phyloP scores from a whole-genome alignment of 371 early-diverging fungal species.

The Apophysomyces ossiformis region DNA sequence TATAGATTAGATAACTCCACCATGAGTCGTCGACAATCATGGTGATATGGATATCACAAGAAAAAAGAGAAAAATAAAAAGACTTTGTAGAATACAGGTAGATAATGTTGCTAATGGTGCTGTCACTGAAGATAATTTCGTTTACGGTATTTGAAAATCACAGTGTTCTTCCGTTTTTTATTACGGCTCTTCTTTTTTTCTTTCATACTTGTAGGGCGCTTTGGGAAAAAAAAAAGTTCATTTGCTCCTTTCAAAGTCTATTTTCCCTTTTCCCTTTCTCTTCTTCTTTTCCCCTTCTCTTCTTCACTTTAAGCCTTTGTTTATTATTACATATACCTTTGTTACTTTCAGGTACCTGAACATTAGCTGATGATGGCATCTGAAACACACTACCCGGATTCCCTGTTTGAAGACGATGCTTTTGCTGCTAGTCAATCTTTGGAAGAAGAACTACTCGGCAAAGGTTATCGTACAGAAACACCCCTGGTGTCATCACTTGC shows the following conservation, averaged over 20 bases:
- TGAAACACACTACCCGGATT: constrained; percentile 25
- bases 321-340: background rate
- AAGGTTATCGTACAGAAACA: constrained; percentile 40
- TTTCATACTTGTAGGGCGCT: background rate
- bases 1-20: constrained; percentile 62
- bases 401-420: constrained; percentile 36
- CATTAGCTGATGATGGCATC: constrained; percentile 19
- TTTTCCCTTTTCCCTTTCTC: background rate
- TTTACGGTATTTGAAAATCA: constrained; percentile 2
- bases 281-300: constrained; percentile 6
- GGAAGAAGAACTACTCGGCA: constrained; percentile 54
- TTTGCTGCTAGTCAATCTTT: constrained; percentile 46
- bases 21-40: constrained; percentile 55
- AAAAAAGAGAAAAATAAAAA: background rate
- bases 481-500: constrained; percentile 53
- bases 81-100: background rate
- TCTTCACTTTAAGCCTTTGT: background rate
- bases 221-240: background rate
- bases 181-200: background rate
- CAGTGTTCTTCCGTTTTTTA: background rate
- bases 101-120: background rate
- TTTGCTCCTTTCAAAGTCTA: constrained; percentile 1
- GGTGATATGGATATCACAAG: constrained; percentile 30
- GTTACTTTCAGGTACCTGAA: background rate
- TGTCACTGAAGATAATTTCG: background rate